These are phyloP conservation scores for Aspergillus ruber DNA, from an alignment of 2,329 filamentous ascomycete species.

Conservation along the genomic window DNA sequence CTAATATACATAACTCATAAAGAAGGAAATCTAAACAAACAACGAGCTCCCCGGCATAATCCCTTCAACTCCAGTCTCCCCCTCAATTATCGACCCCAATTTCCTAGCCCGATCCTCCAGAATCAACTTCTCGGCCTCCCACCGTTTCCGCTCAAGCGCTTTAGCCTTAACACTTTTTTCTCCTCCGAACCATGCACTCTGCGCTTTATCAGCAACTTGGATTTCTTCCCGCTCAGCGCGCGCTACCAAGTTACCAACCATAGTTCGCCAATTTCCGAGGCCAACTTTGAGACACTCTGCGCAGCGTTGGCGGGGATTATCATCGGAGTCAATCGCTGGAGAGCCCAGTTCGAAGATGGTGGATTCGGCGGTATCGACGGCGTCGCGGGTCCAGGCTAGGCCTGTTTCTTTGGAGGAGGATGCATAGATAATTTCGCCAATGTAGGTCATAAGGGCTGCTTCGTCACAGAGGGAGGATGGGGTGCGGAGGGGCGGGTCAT, in stretches of 20 bases:
- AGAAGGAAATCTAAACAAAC: constrained; percentile 12
- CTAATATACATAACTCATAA: background rate
- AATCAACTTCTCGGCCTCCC: constrained; percentile 36
- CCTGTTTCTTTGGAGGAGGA: constrained; percentile 62
- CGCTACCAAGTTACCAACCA: constrained; percentile 62
- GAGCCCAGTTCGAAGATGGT: constrained; percentile 39
- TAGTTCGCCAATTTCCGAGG: constrained; percentile 73
- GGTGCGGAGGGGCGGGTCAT: constrained; percentile 59
- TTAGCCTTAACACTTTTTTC: constrained; percentile 22
- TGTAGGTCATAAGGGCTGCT: constrained; percentile 78
- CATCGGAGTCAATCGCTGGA: constrained; percentile 15
- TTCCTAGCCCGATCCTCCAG: constrained; percentile 28
- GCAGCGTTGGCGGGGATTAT: constrained; percentile 55
- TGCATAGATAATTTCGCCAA: constrained; percentile 86
- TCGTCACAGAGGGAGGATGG: constrained; percentile 70
- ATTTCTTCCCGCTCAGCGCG: constrained; percentile 31
- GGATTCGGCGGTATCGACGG: constrained; percentile 71
- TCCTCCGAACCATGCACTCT: constrained; percentile 28
- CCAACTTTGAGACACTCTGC: constrained; percentile 70
- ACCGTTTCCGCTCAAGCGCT: constrained; percentile 25
- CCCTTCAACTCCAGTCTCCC: constrained; percentile 21
- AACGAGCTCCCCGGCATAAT: constrained; percentile 25
- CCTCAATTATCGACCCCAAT: constrained; percentile 26
- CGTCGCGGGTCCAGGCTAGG: constrained; percentile 82
- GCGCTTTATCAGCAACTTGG: constrained; percentile 27